phyloP scores from a whole-genome alignment of 2,329 filamentous ascomycete species.

The Fusarium verrucosum region DNA sequence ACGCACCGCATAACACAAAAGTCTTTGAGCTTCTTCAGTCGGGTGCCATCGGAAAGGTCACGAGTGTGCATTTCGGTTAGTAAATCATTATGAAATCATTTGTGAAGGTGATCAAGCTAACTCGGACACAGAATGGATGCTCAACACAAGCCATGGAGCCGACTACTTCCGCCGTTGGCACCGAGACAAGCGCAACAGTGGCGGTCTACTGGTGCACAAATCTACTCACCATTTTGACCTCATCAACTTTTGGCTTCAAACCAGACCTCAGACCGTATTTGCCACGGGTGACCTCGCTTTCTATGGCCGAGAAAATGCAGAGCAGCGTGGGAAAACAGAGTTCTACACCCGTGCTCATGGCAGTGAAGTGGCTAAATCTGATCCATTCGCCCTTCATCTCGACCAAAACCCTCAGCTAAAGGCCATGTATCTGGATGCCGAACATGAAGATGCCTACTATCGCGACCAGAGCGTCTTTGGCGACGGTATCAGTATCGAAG shows the following conservation, averaged over 20 bases:
- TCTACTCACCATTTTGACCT: constrained; percentile 72
- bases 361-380: constrained; percentile 59
- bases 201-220: constrained; percentile 69
- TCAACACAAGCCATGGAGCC: constrained; percentile 68
- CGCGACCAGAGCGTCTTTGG: constrained; percentile 70
- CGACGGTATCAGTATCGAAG: constrained; percentile 71
- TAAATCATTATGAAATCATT: fast-evolving
- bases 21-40: constrained; percentile 63
- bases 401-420: constrained; percentile 63
- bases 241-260: constrained; percentile 70
- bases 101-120: neutral
- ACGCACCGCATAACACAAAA: constrained; percentile 71
- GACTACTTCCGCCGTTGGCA: constrained; percentile 73
- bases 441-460: constrained; percentile 70
- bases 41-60: constrained; percentile 65
- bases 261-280: constrained; percentile 64
- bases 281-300: constrained; percentile 67
- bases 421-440: constrained; percentile 68
- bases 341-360: constrained; percentile 63
- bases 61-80: constrained; percentile 62
- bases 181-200: constrained; percentile 67
- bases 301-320: constrained; percentile 70
- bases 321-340: constrained; percentile 59
- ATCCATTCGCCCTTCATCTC: constrained; percentile 68
- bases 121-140: constrained; percentile 61